Percentiles rank a stretch among this genome's conserved stretches.
These are phyloP conservation scores for Glycine latifolia DNA, from an alignment of 306 rosid species.

Conservation along the genomic window DNA sequence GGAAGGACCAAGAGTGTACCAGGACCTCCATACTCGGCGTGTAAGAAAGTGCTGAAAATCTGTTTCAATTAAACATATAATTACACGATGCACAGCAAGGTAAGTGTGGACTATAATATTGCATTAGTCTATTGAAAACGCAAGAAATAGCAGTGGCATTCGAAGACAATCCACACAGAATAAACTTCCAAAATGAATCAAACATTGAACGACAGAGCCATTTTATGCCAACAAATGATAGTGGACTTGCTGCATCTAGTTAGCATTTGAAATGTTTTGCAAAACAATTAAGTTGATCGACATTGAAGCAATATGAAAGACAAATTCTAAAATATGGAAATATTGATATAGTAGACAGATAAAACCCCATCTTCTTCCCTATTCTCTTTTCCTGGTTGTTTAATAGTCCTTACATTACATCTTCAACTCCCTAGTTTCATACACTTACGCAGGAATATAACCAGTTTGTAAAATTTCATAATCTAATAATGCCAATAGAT, in stretches of 20 bases:
- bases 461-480: background rate
- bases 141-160: background rate
- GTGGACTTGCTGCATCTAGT: background rate
- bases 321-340: constrained; percentile 19
- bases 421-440: background rate
- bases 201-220: background rate
- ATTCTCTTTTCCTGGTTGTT: background rate
- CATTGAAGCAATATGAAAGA: constrained; percentile 24
- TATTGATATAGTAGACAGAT: constrained; percentile 13
- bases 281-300: constrained; percentile 19
- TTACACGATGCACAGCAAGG: constrained; percentile 23
- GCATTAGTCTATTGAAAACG: constrained; percentile 1
- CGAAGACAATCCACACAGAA: constrained; percentile 14
- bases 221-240: background rate
- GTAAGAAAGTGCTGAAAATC: constrained; percentile 80
- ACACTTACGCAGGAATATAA: background rate
- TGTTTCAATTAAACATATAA: constrained; percentile 46
- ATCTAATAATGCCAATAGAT: background rate
- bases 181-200: constrained; percentile 15
- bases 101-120: constrained; percentile 1
- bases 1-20: constrained; percentile 86
- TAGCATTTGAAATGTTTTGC: constrained; percentile 17
- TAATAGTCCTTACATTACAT: background rate
- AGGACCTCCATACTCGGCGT: constrained; percentile 92
- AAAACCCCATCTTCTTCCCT: background rate